phyloP scores from a whole-genome alignment of 352 stramenopile genomes.

The Globisporangium uncinulatum region DNA sequence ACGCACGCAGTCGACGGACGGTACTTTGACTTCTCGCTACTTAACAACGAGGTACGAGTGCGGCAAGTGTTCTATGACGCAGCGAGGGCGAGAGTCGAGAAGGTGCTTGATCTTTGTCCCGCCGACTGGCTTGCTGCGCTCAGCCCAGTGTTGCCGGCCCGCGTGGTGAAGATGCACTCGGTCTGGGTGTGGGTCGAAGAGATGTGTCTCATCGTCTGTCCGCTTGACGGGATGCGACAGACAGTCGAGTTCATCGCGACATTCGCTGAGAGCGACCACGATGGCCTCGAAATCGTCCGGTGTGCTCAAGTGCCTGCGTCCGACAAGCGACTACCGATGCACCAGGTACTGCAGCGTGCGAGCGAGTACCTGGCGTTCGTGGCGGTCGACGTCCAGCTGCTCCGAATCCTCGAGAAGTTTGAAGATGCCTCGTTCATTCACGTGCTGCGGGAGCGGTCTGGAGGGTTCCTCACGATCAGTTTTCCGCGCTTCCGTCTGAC shows the following conservation, averaged over 20 bases:
- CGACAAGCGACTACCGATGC: constrained; percentile 16
- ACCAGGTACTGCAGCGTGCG: constrained; percentile 10
- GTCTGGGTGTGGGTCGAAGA: constrained; percentile 49
- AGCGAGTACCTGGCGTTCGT: constrained; percentile 24
- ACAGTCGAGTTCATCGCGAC: constrained; percentile 2
- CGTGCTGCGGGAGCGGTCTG: constrained; percentile 11
- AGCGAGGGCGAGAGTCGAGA: background rate
- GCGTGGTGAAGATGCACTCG: constrained; percentile 27
- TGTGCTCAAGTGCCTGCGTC: constrained; percentile 31
- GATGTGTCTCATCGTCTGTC: constrained; percentile 32
- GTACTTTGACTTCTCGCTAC: constrained; percentile 33
- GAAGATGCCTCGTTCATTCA: constrained; percentile 31
- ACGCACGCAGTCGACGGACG: constrained; percentile 15
- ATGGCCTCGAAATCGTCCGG: constrained; percentile 5
- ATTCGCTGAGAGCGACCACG: background rate
- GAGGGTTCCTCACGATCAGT: constrained; percentile 23
- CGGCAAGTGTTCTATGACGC: constrained; percentile 19
- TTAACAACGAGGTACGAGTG: constrained; percentile 21
- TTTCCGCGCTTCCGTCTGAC: constrained; percentile 35
- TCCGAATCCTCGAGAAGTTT: constrained; percentile 32
- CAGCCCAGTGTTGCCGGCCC: constrained; percentile 15
- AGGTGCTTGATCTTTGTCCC: constrained; percentile 30
- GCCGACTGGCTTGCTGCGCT: constrained; percentile 22
- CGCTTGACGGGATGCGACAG: constrained; percentile 7
- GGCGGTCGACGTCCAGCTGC: constrained; percentile 6